Conservation (phyloP, 2,329 filamentous ascomycete species). For the Penicillium rolfsii region DNA sequence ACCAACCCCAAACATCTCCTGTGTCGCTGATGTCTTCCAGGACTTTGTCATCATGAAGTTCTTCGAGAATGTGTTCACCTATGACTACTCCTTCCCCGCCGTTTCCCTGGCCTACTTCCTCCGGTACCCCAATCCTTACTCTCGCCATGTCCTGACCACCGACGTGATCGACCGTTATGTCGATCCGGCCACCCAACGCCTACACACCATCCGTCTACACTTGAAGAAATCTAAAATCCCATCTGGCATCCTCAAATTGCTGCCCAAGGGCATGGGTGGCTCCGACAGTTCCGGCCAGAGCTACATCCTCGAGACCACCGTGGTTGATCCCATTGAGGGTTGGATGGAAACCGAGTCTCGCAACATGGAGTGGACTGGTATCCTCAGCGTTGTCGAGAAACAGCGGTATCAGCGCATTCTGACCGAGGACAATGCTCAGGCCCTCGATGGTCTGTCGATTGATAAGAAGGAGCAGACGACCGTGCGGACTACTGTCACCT, state of each 20-base stretch:
- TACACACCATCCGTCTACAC: slow-evolving; percentile 65
- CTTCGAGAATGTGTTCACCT: slow-evolving; percentile 60
- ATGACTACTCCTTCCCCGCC: slow-evolving; percentile 67
- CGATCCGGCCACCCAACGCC: slow-evolving; percentile 61
- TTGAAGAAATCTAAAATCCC: slow-evolving; percentile 67
- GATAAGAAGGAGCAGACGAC: slow-evolving; percentile 55
- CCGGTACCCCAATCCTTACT: slow-evolving; percentile 69
- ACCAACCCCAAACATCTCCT: slow-evolving; percentile 5
- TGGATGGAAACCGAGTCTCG: slow-evolving; percentile 68
- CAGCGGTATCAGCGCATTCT: slow-evolving; percentile 59
- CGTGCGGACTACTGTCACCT: slow-evolving; percentile 64
- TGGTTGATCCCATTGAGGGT: slow-evolving; percentile 64
- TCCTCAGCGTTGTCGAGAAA: slow-evolving; percentile 65
- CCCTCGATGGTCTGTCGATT: slow-evolving; percentile 37
- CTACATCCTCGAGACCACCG: slow-evolving; percentile 65
- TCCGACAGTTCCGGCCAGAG: slow-evolving; percentile 62
- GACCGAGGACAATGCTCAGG: slow-evolving; percentile 26
- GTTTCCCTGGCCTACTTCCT: slow-evolving; percentile 70
- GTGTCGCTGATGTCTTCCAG: slow-evolving; percentile 20
- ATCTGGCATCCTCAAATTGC: slow-evolving; percentile 61
- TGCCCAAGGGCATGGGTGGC: slow-evolving; percentile 63
- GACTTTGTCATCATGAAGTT: slow-evolving; percentile 52
- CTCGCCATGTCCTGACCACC: slow-evolving; percentile 66
- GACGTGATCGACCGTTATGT: slow-evolving; percentile 67
- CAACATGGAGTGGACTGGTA: slow-evolving; percentile 69